Evolutionary conservation across 371 early-diverging fungal species (phyloP).

Genomic region (Apophysomyces ossiformis): DNA sequence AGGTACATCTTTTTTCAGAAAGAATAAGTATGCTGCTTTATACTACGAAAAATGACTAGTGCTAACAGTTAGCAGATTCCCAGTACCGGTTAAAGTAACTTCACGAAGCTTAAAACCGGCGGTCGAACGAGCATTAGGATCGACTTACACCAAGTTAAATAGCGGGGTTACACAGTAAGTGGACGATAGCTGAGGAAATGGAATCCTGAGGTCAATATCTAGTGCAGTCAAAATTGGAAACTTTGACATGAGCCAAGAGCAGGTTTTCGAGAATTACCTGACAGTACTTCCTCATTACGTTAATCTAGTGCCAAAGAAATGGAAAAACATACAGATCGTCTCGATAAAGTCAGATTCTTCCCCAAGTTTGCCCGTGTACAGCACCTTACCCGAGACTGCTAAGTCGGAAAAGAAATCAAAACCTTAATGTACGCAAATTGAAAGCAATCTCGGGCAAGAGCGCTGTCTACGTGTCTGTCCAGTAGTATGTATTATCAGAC

Average conservation of each 20-base stretch:
- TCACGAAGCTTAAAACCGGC: not conserved
- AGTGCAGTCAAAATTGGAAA: constrained; percentile 4
- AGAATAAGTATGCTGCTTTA: not conserved
- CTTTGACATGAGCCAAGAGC: not conserved
- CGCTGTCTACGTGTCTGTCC: too few relatives aligned
- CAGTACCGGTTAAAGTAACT: constrained; percentile 1
- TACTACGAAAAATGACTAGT: not conserved
- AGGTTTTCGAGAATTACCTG: not conserved
- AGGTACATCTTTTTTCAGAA: not conserved
- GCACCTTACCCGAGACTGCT: not conserved
- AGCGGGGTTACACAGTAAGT: not conserved
- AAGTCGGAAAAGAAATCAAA: not conserved
- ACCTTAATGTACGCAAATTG: too few relatives aligned
- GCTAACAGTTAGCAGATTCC: not conserved
- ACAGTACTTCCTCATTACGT: not conserved
- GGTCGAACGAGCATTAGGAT: not conserved
- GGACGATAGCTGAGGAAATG: not conserved
- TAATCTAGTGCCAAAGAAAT: not conserved
- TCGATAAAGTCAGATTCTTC: not conserved
- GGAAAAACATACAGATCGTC: not conserved
- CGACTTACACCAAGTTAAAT: not conserved
- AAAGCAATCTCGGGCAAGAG: too few relatives aligned
- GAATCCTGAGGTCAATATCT: not conserved
- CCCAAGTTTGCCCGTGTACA: constrained; percentile 2
- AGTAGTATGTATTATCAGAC: too few relatives aligned